phyloP scores from a whole-genome alignment of 1,139 yeast species.

The Hansenula lynferdii region DNA sequence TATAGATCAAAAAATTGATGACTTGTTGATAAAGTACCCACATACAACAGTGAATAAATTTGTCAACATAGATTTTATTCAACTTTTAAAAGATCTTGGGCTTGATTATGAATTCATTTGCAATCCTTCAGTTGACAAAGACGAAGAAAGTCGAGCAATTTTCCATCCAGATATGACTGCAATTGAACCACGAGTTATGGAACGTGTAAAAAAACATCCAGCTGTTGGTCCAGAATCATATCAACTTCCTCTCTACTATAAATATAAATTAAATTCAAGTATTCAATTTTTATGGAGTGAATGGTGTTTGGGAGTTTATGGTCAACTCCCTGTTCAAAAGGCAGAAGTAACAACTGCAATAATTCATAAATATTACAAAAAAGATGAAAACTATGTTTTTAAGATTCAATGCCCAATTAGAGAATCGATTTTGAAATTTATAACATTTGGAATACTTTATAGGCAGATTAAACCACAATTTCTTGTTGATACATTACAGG shows the following conservation, averaged over 20 bases:
- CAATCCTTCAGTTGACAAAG: too few species aligned
- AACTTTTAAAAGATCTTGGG: background rate
- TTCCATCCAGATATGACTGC: background rate
- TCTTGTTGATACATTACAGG: background rate
- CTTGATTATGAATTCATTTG: too few species aligned
- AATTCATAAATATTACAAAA: too few species aligned
- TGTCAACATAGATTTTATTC: background rate
- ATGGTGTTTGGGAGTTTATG: background rate
- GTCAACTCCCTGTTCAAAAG: background rate
- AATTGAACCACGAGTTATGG: background rate
- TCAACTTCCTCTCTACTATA: too few species aligned
- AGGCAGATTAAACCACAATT: background rate
- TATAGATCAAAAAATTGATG: too few species aligned
- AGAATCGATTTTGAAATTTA: background rate
- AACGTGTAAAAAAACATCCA: background rate
- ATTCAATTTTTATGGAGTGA: background rate
- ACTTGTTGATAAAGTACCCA: too few species aligned
- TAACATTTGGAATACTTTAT: background rate
- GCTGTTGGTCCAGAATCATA: too few species aligned
- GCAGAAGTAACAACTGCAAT: background rate
- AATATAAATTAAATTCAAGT: too few species aligned
- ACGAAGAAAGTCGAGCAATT: too few species aligned
- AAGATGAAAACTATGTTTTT: background rate
- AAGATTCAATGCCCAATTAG: background rate
- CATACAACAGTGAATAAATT: too few species aligned